These are phyloP conservation scores for Nematocida minor DNA, from an alignment of 371 early-diverging fungal genomes.

Conservation along the genomic window DNA sequence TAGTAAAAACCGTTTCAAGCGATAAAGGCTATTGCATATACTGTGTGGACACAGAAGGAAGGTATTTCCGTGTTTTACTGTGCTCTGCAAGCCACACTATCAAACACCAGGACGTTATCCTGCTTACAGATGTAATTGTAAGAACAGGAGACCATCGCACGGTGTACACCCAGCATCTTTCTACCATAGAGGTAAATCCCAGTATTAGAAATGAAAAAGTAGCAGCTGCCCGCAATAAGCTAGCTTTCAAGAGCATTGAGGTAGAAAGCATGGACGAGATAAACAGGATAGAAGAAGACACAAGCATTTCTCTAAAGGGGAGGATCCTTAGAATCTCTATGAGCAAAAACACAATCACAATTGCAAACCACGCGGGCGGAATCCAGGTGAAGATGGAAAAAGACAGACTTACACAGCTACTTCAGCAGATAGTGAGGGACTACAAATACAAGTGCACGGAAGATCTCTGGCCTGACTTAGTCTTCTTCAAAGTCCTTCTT, in stretches of 20 bases:
- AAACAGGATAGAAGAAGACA: not conserved
- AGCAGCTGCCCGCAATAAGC: not conserved
- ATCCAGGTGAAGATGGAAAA: not conserved
- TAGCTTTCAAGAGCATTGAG: not conserved
- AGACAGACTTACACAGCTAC: not conserved
- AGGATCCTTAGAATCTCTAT: not conserved
- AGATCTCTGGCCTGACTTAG: not conserved
- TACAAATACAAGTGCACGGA: not conserved
- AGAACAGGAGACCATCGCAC: not conserved
- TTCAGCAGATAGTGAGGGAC: not conserved
- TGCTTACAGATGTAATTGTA: not conserved
- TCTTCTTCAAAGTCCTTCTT: not conserved
- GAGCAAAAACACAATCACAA: not conserved
- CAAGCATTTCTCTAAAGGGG: not conserved
- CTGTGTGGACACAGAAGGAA: not conserved
- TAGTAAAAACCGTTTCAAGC: not conserved
- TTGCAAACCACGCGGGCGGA: constrained; percentile 2
- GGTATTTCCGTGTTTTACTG: not conserved
- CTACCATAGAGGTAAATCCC: not conserved
- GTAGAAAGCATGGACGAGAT: constrained; percentile 3
- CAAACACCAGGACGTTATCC: not conserved
- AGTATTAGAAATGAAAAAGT: not conserved
- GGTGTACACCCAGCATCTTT: not conserved
- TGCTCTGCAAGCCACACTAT: not conserved
- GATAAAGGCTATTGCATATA: not conserved